These are phyloP conservation scores for Saururus chinensis DNA, from an alignment of 164 flowering plant species.

Conservation along the genomic window DNA sequence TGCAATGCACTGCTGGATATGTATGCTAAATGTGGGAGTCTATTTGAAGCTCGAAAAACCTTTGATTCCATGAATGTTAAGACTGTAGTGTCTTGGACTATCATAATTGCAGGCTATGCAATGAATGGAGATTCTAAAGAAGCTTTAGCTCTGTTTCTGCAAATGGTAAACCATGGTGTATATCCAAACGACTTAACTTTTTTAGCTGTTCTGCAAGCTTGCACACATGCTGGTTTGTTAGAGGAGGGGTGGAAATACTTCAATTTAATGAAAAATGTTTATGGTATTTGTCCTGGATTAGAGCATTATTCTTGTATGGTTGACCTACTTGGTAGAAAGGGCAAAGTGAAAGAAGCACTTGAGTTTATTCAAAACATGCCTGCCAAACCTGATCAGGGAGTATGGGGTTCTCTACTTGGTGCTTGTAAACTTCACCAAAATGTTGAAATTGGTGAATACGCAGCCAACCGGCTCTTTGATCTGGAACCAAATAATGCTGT, in stretches of 20 bases:
- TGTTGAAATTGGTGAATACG: constrained; percentile 34
- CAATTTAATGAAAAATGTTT: constrained; percentile 24
- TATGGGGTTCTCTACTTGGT: constrained; percentile 50
- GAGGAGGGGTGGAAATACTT: constrained; percentile 44
- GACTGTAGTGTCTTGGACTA: constrained; percentile 56
- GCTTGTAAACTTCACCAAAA: constrained; percentile 47
- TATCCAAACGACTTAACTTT: constrained; percentile 55
- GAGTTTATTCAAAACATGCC: constrained; percentile 41
- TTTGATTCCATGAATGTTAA: constrained; percentile 29
- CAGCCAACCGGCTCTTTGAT: constrained; percentile 25
- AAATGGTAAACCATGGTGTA: constrained; percentile 29
- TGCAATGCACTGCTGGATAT: constrained; percentile 55
- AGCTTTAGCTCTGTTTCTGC: constrained; percentile 33
- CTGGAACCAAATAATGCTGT: constrained; percentile 39
- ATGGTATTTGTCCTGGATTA: constrained; percentile 17
- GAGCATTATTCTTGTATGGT: constrained; percentile 59
- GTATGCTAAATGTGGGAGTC: constrained; percentile 61
- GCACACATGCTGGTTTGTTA: constrained; percentile 50
- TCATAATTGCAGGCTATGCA: constrained; percentile 51
- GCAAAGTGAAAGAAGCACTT: constrained; percentile 44
- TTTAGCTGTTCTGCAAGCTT: constrained; percentile 57
- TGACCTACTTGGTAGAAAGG: constrained; percentile 57
- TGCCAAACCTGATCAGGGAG: constrained; percentile 38
- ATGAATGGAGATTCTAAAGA: constrained; percentile 39
- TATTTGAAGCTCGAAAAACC: constrained; percentile 27